Conservation (phyloP, 768 basidiomycete species). For the Suillus occidentalis region DNA sequence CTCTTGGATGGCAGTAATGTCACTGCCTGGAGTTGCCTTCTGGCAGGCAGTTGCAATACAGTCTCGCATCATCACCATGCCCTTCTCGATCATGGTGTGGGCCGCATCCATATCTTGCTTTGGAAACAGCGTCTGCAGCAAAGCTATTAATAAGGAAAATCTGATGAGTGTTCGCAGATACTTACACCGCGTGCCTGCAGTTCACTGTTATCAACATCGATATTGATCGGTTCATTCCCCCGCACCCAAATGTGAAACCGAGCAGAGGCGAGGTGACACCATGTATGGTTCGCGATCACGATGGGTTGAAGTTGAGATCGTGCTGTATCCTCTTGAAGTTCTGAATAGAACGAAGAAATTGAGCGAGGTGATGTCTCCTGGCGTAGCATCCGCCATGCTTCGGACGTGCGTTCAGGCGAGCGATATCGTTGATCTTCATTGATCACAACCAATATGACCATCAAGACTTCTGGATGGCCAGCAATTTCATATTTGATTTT, state of each 20-base stretch:
- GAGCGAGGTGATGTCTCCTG: not conserved
- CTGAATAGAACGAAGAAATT: not conserved
- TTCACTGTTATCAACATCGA: not conserved
- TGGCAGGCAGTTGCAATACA: not conserved
- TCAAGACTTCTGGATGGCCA: not conserved
- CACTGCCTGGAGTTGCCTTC: not conserved
- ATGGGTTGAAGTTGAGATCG: not conserved
- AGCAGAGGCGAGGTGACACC: conserved; percentile 4
- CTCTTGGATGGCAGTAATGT: not conserved
- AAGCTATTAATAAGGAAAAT: not conserved
- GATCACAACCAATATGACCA: not conserved
- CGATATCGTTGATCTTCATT: not conserved
- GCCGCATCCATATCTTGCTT: not conserved
- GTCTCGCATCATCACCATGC: not conserved
- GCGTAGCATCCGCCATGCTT: not conserved
- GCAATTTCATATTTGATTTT: not conserved
- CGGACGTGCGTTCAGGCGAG: not conserved
- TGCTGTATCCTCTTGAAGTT: not conserved
- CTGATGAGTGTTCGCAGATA: not conserved
- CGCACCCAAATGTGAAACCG: conserved; percentile 10
- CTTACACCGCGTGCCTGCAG: conserved; percentile 5
- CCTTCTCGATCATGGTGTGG: conserved; percentile 10
- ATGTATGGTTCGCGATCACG: not conserved
- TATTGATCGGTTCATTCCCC: not conserved
- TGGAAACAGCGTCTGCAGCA: not conserved